Percentiles rank a stretch among this genome's conserved stretches.
phyloP scores from a whole-genome alignment of 805 yeast species.

The Wickerhamiella parazyma region DNA sequence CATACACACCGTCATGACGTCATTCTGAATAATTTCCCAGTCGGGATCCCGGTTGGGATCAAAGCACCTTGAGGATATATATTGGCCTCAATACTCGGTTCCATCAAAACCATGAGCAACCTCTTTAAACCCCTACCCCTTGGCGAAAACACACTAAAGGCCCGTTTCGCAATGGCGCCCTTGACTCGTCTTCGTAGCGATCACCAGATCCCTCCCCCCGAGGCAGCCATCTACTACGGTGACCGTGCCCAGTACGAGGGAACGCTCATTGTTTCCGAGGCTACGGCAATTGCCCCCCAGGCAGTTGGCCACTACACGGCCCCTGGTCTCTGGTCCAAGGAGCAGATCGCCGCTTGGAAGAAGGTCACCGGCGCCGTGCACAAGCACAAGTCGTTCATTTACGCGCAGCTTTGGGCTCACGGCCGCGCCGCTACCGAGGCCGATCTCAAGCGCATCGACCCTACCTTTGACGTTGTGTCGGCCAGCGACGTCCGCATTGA shows the following conservation, averaged over 20 bases:
- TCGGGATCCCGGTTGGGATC: too few species aligned
- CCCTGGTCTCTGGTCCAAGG: conserved; percentile 23
- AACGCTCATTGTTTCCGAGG: conserved; percentile 46
- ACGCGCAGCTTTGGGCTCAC: conserved; percentile 35
- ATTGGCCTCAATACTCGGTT: too few species aligned
- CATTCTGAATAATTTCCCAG: too few species aligned
- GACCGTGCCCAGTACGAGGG: conserved; percentile 45
- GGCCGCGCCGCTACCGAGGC: conserved; percentile 34
- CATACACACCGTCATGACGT: too few species aligned
- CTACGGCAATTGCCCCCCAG: conserved; percentile 33
- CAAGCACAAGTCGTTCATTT: conserved; percentile 27
- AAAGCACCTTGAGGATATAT: too few species aligned
- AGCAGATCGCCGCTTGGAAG: conserved; percentile 26
- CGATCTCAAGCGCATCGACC: conserved; percentile 26
- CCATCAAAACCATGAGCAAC: conserved; percentile 7
- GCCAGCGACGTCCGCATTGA: conserved; percentile 27
- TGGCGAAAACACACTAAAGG: conserved; percentile 23
- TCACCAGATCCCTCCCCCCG: conserved; percentile 28
- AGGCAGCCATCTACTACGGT: conserved; percentile 37
- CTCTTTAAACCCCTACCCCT: conserved; percentile 28
- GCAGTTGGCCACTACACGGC: conserved; percentile 29
- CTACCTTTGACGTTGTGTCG: conserved; percentile 25
- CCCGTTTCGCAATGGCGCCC: conserved; percentile 38
- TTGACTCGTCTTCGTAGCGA: conserved; percentile 33
- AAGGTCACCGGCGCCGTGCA: conserved; percentile 34